Conservation (phyloP, 2,329 filamentous ascomycete genomes). For the Nemania sp. region DNA sequence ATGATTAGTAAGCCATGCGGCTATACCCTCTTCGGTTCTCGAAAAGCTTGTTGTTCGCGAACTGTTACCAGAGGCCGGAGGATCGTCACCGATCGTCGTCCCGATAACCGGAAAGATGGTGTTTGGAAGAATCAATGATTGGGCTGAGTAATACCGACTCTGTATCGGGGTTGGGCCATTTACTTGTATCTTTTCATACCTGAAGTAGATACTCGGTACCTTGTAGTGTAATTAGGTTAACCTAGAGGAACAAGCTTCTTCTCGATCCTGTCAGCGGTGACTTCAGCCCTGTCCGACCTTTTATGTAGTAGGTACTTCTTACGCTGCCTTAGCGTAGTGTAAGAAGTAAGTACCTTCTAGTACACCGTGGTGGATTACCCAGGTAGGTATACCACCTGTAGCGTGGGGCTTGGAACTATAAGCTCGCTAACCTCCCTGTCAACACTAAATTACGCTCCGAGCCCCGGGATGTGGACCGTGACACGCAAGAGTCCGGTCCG, state of each 20-base stretch:
- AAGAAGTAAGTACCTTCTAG: no score
- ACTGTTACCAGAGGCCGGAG: not conserved
- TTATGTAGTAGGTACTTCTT: no score
- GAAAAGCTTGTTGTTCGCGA: constrained; percentile 6
- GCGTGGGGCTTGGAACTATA: no score
- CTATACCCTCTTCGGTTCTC: constrained; percentile 9
- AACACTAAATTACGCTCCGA: constrained; percentile 9
- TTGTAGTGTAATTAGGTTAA: no score
- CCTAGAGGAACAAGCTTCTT: constrained; percentile 15
- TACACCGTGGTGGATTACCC: no score
- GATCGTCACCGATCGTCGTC: not conserved
- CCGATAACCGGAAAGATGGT: not conserved
- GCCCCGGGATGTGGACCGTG: not conserved
- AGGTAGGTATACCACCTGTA: not conserved
- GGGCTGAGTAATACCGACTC: constrained; percentile 22
- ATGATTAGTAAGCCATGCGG: not conserved
- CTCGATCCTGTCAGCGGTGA: constrained; percentile 14
- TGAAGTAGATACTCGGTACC: no score
- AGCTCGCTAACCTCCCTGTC: not conserved
- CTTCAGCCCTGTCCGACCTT: constrained; percentile 18
- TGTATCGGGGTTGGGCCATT: constrained; percentile 12
- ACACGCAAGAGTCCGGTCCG: not conserved
- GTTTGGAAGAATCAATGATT: not conserved
- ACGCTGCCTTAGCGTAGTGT: no score
- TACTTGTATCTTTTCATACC: no score